phyloP scores from a whole-genome alignment of 2,329 filamentous ascomycete species.

The Talaromyces piceae region DNA sequence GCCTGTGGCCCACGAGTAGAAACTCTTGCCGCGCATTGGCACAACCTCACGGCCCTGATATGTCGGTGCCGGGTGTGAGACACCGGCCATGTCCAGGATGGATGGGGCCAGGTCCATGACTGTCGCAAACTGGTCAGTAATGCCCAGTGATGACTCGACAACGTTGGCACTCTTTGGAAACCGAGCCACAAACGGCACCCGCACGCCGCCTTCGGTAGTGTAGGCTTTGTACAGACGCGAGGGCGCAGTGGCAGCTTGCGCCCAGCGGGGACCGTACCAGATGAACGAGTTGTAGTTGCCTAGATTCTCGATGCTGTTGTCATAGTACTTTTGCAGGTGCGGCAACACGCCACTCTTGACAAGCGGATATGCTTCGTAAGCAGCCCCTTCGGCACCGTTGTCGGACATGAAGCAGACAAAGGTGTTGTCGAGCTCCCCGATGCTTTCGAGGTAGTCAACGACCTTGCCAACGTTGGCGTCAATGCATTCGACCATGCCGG shows the following conservation, averaged over 20 bases:
- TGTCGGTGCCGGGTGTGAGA: slow-evolving; percentile 46
- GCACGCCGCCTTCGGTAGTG: slow-evolving; percentile 45
- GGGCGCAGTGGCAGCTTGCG: slow-evolving; percentile 47
- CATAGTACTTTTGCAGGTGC: slow-evolving; percentile 50
- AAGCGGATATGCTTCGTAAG: slow-evolving; percentile 53
- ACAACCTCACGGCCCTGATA: slow-evolving; percentile 47
- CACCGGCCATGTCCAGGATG: slow-evolving; percentile 34
- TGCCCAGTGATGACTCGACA: slow-evolving; percentile 24
- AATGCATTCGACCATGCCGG: slow-evolving; percentile 57
- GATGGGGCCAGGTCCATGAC: slow-evolving; percentile 48
- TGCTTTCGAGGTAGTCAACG: slow-evolving; percentile 48
- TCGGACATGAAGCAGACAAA: slow-evolving; percentile 58
- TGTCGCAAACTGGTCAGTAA: slow-evolving; percentile 47
- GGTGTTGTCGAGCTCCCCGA: slow-evolving; percentile 56
- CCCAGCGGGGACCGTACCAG: slow-evolving; percentile 55
- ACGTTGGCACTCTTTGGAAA: slow-evolving; percentile 26
- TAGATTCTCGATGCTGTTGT: slow-evolving; percentile 52
- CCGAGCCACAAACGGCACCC: slow-evolving; percentile 46
- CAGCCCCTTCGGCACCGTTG: slow-evolving; percentile 55
- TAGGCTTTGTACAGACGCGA: slow-evolving; percentile 44
- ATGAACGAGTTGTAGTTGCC: slow-evolving; percentile 52
- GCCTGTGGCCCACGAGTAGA: slow-evolving; percentile 36
- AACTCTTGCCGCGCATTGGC: slow-evolving; percentile 44
- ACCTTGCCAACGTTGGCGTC: slow-evolving; percentile 55
- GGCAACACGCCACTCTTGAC: slow-evolving; percentile 48